Conservation (phyloP, 371 early-diverging fungal genomes). For the Mortierella polycephala region DNA sequence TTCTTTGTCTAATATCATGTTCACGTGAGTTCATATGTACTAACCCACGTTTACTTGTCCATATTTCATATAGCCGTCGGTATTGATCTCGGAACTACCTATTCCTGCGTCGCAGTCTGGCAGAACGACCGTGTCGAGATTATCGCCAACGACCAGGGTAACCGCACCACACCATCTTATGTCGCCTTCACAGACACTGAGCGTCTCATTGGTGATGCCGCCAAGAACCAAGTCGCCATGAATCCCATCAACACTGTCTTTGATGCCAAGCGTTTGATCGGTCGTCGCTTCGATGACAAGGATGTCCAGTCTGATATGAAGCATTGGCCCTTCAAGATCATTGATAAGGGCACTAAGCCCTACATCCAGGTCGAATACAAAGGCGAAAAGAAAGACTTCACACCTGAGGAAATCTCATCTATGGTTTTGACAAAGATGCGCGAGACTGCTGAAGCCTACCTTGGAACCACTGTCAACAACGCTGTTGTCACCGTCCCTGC, state of each 20-base stretch:
- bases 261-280: conserved; percentile 98
- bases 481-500: conserved; percentile 99
- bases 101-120: conserved; percentile 98
- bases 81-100: conserved; percentile 99
- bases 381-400: conserved; percentile 89
- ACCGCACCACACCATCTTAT: conserved; percentile 96
- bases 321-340: conserved; percentile 91
- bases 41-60: too few species aligned
- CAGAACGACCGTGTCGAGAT: conserved; percentile 97
- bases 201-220: conserved; percentile 95
- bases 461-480: conserved; percentile 87
- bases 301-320: conserved; percentile 94
- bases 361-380: conserved; percentile 86
- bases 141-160: conserved; percentile 97
- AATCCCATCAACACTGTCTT: conserved; percentile 92
- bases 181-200: conserved; percentile 93
- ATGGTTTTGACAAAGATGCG: conserved; percentile 98
- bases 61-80: conserved; percentile 63
- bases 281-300: conserved; percentile 89
- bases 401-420: conserved; percentile 97
- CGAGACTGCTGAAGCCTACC: conserved; percentile 95
- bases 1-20: too few species aligned
- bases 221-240: conserved; percentile 93
- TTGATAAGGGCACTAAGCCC: conserved; percentile 86
- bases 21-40: too few species aligned